Evolutionary conservation across 306 rosid genomes (phyloP).

Genomic region (Myrica gale): DNA sequence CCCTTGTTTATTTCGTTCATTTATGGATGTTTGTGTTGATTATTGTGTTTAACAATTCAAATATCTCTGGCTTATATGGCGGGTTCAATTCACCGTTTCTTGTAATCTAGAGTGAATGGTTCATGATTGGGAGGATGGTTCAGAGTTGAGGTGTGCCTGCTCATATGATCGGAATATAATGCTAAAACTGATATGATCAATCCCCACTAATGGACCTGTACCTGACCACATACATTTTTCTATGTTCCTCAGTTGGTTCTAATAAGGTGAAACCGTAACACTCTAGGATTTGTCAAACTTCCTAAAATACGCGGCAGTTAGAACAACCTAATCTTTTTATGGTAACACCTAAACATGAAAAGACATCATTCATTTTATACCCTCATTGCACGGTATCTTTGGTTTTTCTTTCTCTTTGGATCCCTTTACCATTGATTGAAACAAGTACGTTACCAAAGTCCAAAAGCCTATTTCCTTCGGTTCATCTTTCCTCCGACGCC

Average conservation of each 20-base stretch:
- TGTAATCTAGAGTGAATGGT: background rate
- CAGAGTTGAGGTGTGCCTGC: background rate
- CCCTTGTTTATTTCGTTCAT: background rate
- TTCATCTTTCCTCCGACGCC: too few relatives aligned
- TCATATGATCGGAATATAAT: background rate
- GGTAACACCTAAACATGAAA: too few relatives aligned
- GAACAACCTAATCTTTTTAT: too few relatives aligned
- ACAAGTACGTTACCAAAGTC: too few relatives aligned
- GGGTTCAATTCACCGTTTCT: background rate
- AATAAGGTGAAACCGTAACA: background rate
- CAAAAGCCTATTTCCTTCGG: too few relatives aligned
- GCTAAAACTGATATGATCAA: background rate
- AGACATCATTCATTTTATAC: too few relatives aligned
- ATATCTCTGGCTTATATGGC: background rate
- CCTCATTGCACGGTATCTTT: too few relatives aligned
- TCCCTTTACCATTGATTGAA: too few relatives aligned
- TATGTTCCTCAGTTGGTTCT: background rate
- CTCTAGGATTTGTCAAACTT: too few relatives aligned
- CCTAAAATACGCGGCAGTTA: too few relatives aligned
- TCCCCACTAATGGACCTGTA: background rate
- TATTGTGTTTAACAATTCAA: background rate
- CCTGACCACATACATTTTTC: background rate
- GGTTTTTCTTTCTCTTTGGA: too few relatives aligned
- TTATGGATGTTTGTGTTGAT: background rate
- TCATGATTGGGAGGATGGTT: background rate